A percentile compares a stretch with the other conserved stretches of the same genome.
Evolutionary conservation across 495 filamentous ascomycete species (phyloP).

Genomic region (Daldinia childiae): DNA sequence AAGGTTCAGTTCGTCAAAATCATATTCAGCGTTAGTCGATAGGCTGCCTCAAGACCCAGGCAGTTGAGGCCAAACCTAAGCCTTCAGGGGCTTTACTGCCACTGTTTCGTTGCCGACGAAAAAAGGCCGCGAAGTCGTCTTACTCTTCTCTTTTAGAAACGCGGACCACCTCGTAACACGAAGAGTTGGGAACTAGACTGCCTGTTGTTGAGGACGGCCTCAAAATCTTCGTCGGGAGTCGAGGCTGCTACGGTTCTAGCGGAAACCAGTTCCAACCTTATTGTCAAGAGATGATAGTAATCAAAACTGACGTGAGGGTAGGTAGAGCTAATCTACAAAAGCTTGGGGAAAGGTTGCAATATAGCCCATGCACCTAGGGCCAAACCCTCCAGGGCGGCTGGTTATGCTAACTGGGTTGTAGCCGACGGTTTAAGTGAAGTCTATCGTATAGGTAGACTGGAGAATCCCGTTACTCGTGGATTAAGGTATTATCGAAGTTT

Average conservation of each 20-base stretch:
- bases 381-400: background rate
- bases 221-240: conserved; percentile 3
- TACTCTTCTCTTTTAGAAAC: conserved; percentile 15
- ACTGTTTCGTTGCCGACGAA: conserved; percentile 7
- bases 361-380: conserved; percentile 8
- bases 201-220: conserved; percentile 6
- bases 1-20: conserved; percentile 8
- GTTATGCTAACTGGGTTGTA: background rate
- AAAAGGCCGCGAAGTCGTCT: background rate
- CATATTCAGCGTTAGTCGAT: conserved; percentile 11
- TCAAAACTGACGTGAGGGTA: background rate
- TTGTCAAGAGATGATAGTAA: background rate
- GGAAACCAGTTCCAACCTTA: background rate
- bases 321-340: background rate
- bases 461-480: conserved; percentile 13
- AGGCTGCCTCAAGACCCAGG: background rate
- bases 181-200: conserved; percentile 3
- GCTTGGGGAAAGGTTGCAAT: conserved; percentile 10
- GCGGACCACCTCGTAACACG: conserved; percentile 16
- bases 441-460: conserved; percentile 13
- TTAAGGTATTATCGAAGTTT: conserved; percentile 34
- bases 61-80: conserved; percentile 5
- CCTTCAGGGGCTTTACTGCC: conserved; percentile 1
- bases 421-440: background rate
- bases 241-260: background rate